Evolutionary conservation across 2,329 filamentous ascomycete species (phyloP).

Genomic region (Tolypocladium cylindrosporum): DNA sequence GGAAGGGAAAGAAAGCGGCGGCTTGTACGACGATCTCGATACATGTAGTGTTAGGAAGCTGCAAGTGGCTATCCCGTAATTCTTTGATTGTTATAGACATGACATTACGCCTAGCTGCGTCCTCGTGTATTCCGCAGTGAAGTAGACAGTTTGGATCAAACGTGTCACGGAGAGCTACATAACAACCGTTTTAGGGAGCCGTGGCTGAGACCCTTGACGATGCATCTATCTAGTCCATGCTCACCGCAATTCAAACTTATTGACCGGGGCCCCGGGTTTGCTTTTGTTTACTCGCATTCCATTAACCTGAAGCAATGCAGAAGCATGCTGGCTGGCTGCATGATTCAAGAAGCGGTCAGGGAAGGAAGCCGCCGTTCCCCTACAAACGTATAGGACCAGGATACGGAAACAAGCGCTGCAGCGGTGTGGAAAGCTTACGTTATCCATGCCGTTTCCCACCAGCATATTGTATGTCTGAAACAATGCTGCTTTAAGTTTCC

Average conservation of each 20-base stretch:
- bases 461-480: neutral
- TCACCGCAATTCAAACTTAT: neutral
- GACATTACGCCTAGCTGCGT: slow-evolving; percentile 1
- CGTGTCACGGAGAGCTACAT: neutral
- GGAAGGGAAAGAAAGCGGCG: slow-evolving; percentile 16
- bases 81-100: slow-evolving; percentile 23
- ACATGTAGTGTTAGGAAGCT: slow-evolving; percentile 25
- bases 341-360: neutral
- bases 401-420: neutral
- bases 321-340: no score
- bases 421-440: neutral
- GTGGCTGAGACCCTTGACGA: neutral
- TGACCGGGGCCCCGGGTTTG: neutral
- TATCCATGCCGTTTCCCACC: no score
- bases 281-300: no score
- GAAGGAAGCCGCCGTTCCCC: neutral
- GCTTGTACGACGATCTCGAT: slow-evolving; percentile 26
- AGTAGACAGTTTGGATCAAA: neutral
- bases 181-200: neutral
- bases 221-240: neutral
- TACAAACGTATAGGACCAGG: neutral
- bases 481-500: neutral
- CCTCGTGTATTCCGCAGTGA: neutral
- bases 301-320: neutral
- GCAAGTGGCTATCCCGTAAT: slow-evolving; percentile 21